Percentiles rank a stretch among this genome's conserved stretches.
These are phyloP conservation scores for Tulasnella sp. DNA, from an alignment of 768 basidiomycete genomes.

Conservation along the genomic window DNA sequence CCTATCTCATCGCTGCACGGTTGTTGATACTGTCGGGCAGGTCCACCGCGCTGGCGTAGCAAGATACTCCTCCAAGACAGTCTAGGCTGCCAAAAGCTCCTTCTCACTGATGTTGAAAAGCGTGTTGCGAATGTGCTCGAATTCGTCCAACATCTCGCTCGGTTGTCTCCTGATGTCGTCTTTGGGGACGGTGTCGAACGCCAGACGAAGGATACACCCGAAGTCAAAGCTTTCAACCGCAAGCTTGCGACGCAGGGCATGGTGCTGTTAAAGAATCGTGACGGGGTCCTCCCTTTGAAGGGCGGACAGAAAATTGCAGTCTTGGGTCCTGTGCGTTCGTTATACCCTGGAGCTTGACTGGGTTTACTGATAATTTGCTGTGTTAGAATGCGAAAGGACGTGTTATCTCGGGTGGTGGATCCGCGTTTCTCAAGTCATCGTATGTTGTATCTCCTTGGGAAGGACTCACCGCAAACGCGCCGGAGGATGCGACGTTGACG, in stretches of 20 bases:
- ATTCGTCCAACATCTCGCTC: constrained; percentile 27
- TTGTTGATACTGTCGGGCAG: constrained; percentile 61
- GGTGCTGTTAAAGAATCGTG: constrained; percentile 60
- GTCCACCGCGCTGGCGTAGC: constrained; percentile 60
- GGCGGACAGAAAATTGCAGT: constrained; percentile 45
- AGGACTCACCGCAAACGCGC: constrained; percentile 47
- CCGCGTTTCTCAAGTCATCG: constrained; percentile 56
- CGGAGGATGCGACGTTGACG: constrained; percentile 40
- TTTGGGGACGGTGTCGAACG: constrained; percentile 27
- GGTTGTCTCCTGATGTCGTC: constrained; percentile 36
- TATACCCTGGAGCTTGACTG: constrained; percentile 52
- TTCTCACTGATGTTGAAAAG: constrained; percentile 21
- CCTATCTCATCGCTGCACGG: no score
- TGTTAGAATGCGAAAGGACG: constrained; percentile 57
- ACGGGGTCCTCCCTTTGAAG: constrained; percentile 52
- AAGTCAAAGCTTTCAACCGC: constrained; percentile 39
- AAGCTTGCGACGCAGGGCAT: constrained; percentile 56
- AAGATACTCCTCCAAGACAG: constrained; percentile 50
- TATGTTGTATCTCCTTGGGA: constrained; percentile 70
- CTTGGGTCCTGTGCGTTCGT: constrained; percentile 53
- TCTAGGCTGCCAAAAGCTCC: constrained; percentile 23
- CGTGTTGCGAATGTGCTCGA: constrained; percentile 22
- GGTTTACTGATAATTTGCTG: constrained; percentile 48
- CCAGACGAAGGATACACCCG: constrained; percentile 18
- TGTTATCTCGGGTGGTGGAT: constrained; percentile 67